These are phyloP conservation scores for Histomonas meleagridis DNA, from an alignment of 208 protist species.

Conservation along the genomic window DNA sequence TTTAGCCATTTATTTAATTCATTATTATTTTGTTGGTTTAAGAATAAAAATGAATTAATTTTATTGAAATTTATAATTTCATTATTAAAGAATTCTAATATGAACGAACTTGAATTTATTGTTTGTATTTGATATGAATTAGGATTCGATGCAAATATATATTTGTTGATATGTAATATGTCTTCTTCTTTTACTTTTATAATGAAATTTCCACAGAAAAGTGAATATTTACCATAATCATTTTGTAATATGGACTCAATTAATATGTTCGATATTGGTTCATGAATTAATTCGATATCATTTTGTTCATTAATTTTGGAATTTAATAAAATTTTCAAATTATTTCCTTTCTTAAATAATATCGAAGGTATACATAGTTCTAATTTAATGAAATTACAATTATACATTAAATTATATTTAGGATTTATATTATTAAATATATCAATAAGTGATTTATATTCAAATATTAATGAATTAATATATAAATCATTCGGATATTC, in stretches of 20 bases:
- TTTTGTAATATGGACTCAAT: not conserved
- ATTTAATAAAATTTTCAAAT: no score
- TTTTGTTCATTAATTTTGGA: no score
- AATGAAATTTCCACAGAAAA: not conserved
- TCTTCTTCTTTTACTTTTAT: not conserved
- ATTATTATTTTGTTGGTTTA: not conserved
- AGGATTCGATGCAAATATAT: not conserved
- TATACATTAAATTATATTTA: no score
- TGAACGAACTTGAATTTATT: not conserved
- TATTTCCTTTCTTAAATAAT: no score
- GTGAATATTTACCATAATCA: not conserved
- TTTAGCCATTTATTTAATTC: not conserved
- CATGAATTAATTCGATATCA: no score
- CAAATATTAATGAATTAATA: no score
- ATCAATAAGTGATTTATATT: no score
- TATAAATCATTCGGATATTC: no score
- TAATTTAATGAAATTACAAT: no score
- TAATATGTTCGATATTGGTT: no score
- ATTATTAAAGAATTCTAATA: not conserved
- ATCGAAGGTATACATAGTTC: no score
- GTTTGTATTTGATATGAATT: not conserved
- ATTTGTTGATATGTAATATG: not conserved
- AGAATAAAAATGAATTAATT: not conserved
- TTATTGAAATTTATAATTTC: not conserved
- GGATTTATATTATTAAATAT: no score